Conservation (phyloP, 2,329 filamentous ascomycete species). For the Byssothecium circinans region DNA sequence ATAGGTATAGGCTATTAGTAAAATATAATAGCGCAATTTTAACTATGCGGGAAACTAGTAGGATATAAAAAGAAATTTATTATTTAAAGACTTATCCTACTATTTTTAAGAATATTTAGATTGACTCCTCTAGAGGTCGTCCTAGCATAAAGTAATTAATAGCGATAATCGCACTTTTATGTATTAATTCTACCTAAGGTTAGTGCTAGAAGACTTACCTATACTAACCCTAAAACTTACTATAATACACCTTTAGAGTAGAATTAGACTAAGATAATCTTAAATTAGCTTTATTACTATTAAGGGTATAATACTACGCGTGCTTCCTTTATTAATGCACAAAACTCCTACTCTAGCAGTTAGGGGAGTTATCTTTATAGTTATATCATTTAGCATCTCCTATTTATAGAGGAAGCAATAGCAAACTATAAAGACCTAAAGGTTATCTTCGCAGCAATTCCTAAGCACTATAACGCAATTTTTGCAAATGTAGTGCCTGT, state of each 20-base stretch:
- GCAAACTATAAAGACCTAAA: slow-evolving; percentile 14
- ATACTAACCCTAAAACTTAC: slow-evolving; percentile 1
- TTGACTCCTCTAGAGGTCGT: slow-evolving; percentile 10
- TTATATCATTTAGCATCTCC: slow-evolving; percentile 12
- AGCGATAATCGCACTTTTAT: slow-evolving; percentile 13
- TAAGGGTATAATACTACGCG: background rate
- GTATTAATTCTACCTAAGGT: slow-evolving; percentile 5
- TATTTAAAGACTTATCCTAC: slow-evolving; percentile 10
- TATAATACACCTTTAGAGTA: background rate
- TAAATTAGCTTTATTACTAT: slow-evolving; percentile 4
- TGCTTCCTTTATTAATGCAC: slow-evolving; percentile 14
- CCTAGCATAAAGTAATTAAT: slow-evolving; percentile 17
- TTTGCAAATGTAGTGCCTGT: slow-evolving; percentile 12
- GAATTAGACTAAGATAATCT: background rate
- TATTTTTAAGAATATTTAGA: slow-evolving; percentile 10
- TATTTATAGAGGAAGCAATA: slow-evolving; percentile 14
- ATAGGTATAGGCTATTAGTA: slow-evolving; percentile 14
- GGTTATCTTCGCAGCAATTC: slow-evolving; percentile 8
- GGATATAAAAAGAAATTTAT: slow-evolving; percentile 8
- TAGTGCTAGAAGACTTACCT: slow-evolving; percentile 1
- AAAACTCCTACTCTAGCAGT: slow-evolving; percentile 16
- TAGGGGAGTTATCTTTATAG: slow-evolving; percentile 9
- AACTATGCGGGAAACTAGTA: slow-evolving; percentile 9
- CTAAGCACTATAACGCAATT: slow-evolving; percentile 17
- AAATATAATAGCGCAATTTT: slow-evolving; percentile 11